Evolutionary conservation across 192 early-diverging fungal genomes (phyloP).

Genomic region (Coemansia biformis): DNA sequence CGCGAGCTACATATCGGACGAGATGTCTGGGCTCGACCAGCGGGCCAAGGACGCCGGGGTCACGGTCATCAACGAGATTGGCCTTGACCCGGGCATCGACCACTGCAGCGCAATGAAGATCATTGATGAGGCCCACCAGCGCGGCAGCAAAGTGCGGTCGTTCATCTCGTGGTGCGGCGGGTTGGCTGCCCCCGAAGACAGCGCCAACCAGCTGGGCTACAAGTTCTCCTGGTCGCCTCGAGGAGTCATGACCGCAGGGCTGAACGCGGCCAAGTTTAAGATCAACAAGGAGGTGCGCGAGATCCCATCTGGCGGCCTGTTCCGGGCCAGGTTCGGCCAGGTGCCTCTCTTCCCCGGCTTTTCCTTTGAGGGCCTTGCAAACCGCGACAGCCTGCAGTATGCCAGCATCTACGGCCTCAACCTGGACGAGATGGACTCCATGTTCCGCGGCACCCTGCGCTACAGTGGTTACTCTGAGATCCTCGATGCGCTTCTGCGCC

Average conservation of each 20-base stretch:
- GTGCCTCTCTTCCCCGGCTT: slow-evolving; percentile 84
- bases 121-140: slow-evolving; percentile 77
- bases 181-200: slow-evolving; percentile 85
- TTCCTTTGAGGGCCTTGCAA: slow-evolving; percentile 88
- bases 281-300: slow-evolving; percentile 59
- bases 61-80: slow-evolving; percentile 94
- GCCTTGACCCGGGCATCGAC: slow-evolving; percentile 97
- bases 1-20: slow-evolving; percentile 90
- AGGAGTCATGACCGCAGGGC: slow-evolving; percentile 83
- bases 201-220: slow-evolving; percentile 85
- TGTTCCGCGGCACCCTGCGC: slow-evolving; percentile 93
- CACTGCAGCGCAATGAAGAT: slow-evolving; percentile 95
- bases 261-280: slow-evolving; percentile 80
- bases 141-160: slow-evolving; percentile 65
- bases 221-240: slow-evolving; percentile 95
- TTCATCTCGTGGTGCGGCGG: slow-evolving; percentile 98
- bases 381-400: slow-evolving; percentile 90
- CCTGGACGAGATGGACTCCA: slow-evolving; percentile 68
- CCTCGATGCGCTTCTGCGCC: slow-evolving; percentile 67
- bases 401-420: slow-evolving; percentile 78
- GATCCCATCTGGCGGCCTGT: slow-evolving; percentile 64
- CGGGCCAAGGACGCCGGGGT: slow-evolving; percentile 76
- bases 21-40: slow-evolving; percentile 73
- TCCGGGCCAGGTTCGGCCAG: slow-evolving; percentile 62
- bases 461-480: slow-evolving; percentile 89